Evolutionary conservation across 441 rosid genomes (phyloP).

Genomic region (Populus hybrid): DNA sequence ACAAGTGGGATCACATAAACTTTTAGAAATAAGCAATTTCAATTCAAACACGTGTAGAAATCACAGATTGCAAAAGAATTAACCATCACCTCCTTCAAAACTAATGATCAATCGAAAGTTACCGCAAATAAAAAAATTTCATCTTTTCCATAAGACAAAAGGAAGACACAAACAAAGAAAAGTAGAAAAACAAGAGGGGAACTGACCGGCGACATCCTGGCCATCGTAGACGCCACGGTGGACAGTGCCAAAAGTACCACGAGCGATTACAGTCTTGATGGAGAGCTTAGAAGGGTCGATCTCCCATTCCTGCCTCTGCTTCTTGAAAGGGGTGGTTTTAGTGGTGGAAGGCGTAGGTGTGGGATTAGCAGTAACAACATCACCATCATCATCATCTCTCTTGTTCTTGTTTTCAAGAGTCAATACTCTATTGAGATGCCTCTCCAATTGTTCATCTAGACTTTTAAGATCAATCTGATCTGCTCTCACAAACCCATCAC

Average conservation of each 20-base stretch:
- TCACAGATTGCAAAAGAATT: slow-evolving; percentile 52
- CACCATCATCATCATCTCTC: slow-evolving; percentile 31
- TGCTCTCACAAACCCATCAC: slow-evolving; percentile 84
- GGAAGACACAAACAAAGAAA: background rate
- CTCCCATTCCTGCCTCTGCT: slow-evolving; percentile 81
- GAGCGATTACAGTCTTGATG: slow-evolving; percentile 81
- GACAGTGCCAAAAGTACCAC: slow-evolving; percentile 93
- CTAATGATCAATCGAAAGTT: background rate
- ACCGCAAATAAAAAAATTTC: background rate
- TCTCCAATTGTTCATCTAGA: slow-evolving; percentile 89
- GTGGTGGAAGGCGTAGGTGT: background rate
- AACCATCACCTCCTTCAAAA: slow-evolving; percentile 20
- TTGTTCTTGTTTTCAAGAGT: slow-evolving; percentile 53
- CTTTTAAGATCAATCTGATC: slow-evolving; percentile 96
- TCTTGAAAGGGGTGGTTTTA: slow-evolving; percentile 12
- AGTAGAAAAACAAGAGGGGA: slow-evolving; percentile 6
- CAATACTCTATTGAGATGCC: slow-evolving; percentile 65
- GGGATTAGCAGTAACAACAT: slow-evolving; percentile 16
- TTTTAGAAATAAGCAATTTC: slow-evolving; percentile 17
- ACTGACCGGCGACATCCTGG: slow-evolving; percentile 88
- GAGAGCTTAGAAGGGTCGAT: slow-evolving; percentile 82
- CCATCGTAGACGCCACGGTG: slow-evolving; percentile 92
- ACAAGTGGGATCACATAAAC: background rate
- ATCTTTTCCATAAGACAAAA: background rate
- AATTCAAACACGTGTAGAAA: slow-evolving; percentile 42